Base-by-base conservation (phyloP, 495 filamentous ascomycete species). In the Trichoderma virens region DNA sequence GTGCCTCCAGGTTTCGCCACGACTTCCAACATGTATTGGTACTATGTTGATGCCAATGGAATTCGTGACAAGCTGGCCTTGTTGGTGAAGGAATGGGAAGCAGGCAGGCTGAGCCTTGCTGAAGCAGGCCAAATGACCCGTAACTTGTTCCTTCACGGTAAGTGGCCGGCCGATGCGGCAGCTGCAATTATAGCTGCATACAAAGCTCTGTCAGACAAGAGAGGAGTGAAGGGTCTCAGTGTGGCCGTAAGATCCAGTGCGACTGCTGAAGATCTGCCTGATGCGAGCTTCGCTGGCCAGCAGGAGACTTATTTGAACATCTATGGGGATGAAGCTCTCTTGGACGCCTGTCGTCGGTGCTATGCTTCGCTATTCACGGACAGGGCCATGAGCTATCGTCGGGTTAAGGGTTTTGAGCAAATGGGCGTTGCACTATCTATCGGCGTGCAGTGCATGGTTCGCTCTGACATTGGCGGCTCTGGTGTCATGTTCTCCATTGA, bases 401-500 rank as follows among this genome's bases (percentile, higher is more conserved):
- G 72, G 59, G 62, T 67, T 30, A 75, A 68, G 60, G 74, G 73
- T 3, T 77, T 77, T 62, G 70, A 73, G 32, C 72, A 74, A 51
- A 56, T 68, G 62, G 67, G 64, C 16, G 65, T 77, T 31, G 74
- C 73, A 0, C 69, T 77, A 2, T 75, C 72, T 0, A 69, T 75
- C 30, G 74, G 73, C 1, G 68, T 77, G 23, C 74, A 77, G 67
- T 66, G 66, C 9, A 75, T 77, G 74, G 74, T 77, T 2, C 72
- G 72, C n/a, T 72, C 75, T 20, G 72, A 74, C 47, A 41, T 63
- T 28, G 60, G 71, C 16, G 72, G 70, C 3, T 71, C 76, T 32
- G 73, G 74, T 30, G 70, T 77, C 25, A 75, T 77, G 72, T 77
- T 77, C 64, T 73, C 72, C 56, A 69, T 75, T 35, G 72, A 77